These are phyloP conservation scores for Meira nashicola DNA, from an alignment of 1,284 basidiomycete species.

Conservation along the genomic window DNA sequence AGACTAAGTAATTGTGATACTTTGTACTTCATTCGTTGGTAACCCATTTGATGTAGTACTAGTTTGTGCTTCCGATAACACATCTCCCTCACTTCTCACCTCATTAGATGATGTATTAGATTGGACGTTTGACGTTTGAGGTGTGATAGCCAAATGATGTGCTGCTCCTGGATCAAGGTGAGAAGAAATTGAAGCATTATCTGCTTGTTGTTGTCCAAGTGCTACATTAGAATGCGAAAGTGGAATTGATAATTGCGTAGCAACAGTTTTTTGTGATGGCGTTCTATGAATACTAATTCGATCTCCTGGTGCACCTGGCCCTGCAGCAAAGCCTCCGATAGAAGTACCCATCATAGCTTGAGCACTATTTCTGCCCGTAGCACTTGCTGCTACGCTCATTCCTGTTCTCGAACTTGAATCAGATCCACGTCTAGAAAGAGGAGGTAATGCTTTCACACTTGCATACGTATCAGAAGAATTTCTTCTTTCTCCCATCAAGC, in stretches of 20 bases:
- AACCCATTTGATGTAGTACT: no score
- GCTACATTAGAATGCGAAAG: slow-evolving; percentile 22
- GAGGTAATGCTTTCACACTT: slow-evolving; percentile 43
- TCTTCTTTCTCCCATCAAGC: slow-evolving; percentile 39
- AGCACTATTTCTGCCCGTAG: slow-evolving; percentile 34
- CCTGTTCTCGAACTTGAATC: slow-evolving; percentile 37
- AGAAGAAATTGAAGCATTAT: neutral
- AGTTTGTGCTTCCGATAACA: no score
- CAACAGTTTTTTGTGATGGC: slow-evolving; percentile 40
- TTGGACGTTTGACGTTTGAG: no score
- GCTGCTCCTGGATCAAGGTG: neutral
- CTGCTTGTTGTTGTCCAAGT: neutral
- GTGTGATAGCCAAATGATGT: neutral
- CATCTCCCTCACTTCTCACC: no score
- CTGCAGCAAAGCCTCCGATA: neutral
- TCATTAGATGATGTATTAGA: no score
- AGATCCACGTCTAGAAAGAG: slow-evolving; percentile 43
- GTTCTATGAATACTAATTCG: slow-evolving; percentile 38
- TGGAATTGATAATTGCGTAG: slow-evolving; percentile 41
- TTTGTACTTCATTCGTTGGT: no score
- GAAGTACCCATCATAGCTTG: slow-evolving; percentile 25
- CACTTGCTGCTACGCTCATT: slow-evolving; percentile 28
- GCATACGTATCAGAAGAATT: slow-evolving; percentile 44
- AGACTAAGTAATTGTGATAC: no score
- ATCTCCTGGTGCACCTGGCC: slow-evolving; percentile 16